Base-by-base conservation (phyloP, 2,329 filamentous ascomycete genomes). In the Colletotrichum acutatum region DNA sequence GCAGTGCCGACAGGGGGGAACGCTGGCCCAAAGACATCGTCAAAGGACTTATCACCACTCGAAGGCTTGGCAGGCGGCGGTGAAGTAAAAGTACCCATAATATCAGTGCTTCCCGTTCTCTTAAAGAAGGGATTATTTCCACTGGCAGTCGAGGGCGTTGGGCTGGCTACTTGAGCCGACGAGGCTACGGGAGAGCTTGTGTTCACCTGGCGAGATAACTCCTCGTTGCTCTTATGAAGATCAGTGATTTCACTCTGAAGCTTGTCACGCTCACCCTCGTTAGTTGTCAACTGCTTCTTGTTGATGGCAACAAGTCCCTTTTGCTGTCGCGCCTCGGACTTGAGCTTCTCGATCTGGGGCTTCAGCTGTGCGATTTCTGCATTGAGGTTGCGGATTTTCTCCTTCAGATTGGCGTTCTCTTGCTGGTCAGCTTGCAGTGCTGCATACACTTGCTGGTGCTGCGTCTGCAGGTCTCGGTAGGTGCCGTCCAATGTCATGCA, bases 271-370 rank as follows among this genome's bases (percentile, higher is more conserved):
- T 98, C 96, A 60, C 90, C 90, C 82, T 99, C 97, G 70, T 93
- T 94, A 0, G 95, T 98, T 46, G 93, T 90, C 73, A 98, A 86
- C 84, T 99, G 97, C 85, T 99, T 99, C 88, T 97, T 98, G 85
- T 98, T 98, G 84, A 99, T 99, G 56, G 97, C 95, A 34, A 97
- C 96, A 76, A 98, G 88, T 22, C 97, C 97, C 85, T 97, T 98
- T 80, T 98, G 95, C 82, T 98, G 97, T 54, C 97, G 92, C 30
- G 95, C 95, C 77, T 98, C 95, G 14, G 93, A 94, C 81, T 94
- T 95, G 78, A 97, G 88, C 86, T 98, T 98, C 81, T 99, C 97
- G 65, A 99, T 91, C 76, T 96, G 92, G 37, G 95, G 95, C 82
- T 95, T 97, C 53, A 98, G 85, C 82, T 95, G 92, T 22, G 90